phyloP scores from a whole-genome alignment of 2,329 filamentous ascomycete species.

The Penicillium psychrosexuale region DNA sequence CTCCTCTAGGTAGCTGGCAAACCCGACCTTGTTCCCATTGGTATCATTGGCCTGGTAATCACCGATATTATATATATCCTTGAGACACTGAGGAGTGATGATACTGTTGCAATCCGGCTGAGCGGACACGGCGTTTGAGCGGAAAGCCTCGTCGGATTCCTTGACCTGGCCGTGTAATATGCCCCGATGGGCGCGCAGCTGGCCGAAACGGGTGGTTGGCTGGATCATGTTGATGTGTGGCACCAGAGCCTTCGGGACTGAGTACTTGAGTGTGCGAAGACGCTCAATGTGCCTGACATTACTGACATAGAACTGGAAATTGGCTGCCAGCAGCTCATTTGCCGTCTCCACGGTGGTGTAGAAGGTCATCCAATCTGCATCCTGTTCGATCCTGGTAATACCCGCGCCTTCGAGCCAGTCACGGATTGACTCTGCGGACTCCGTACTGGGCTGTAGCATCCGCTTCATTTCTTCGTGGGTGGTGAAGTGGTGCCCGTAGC shows the following conservation, averaged over 20 bases:
- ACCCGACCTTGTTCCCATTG: conserved; percentile 42
- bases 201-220: conserved; percentile 44
- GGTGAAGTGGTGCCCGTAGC: conserved; percentile 51
- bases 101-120: conserved; percentile 40
- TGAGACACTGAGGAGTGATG: conserved; percentile 49
- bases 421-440: conserved; percentile 42
- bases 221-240: conserved; percentile 41
- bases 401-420: conserved; percentile 48
- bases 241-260: conserved; percentile 35
- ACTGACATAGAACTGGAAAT: conserved; percentile 41
- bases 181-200: conserved; percentile 30
- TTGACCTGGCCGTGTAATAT: conserved; percentile 25
- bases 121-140: conserved; percentile 15
- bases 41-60: conserved; percentile 38
- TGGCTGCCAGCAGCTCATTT: conserved; percentile 38
- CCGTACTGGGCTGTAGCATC: conserved; percentile 47
- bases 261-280: conserved; percentile 42
- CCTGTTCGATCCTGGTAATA: conserved; percentile 34
- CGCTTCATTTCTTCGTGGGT: conserved; percentile 49
- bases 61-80: conserved; percentile 47
- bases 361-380: conserved; percentile 42
- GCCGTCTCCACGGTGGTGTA: conserved; percentile 36
- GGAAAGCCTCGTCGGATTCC: conserved; percentile 18
- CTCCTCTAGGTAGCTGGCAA: conserved; percentile 49
- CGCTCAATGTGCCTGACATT: conserved; percentile 25